These are phyloP conservation scores for Parascedosporium putredinis DNA, from an alignment of 2,329 filamentous ascomycete species.

Conservation along the genomic window DNA sequence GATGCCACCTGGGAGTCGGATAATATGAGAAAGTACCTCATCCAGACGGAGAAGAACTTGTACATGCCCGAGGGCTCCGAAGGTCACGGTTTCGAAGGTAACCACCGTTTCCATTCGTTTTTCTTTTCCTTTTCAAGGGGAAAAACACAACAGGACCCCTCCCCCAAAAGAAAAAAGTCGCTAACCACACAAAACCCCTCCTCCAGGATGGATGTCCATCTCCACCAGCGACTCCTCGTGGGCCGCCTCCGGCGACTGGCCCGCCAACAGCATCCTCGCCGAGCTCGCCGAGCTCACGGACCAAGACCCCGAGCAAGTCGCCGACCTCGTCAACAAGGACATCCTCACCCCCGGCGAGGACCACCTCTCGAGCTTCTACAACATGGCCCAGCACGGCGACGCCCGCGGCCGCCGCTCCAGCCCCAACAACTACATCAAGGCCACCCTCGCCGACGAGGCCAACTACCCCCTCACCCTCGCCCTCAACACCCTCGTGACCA, in stretches of 20 bases:
- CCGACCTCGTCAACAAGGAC: conserved; percentile 11
- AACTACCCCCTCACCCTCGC: conserved; percentile 26
- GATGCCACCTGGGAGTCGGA: conserved; percentile 35
- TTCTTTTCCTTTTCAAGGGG: no score
- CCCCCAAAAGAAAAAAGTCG: no score
- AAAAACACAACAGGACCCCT: no score
- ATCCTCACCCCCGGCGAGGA: conserved; percentile 12
- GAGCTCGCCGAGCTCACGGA: conserved; percentile 18
- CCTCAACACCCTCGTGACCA: conserved; percentile 23
- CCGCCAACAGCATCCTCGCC: conserved; percentile 28
- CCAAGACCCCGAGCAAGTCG: conserved; percentile 6
- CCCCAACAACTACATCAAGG: conserved; percentile 6
- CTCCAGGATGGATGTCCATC: conserved; percentile 8
- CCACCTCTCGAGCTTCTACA: conserved; percentile 11
- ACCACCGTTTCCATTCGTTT: neutral
- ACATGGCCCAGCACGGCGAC: conserved; percentile 12
- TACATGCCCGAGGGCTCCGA: conserved; percentile 19
- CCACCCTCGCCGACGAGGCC: conserved; percentile 14
- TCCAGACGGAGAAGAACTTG: conserved; percentile 32
- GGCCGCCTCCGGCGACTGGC: conserved; percentile 31
- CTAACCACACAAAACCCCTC: no score
- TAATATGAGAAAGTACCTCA: conserved; percentile 38
- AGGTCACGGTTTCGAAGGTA: conserved; percentile 38
- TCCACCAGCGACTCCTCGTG: conserved; percentile 4
- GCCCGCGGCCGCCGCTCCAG: conserved; percentile 7